Evolutionary conservation across 176 grass and related monocot species (phyloP), one percentile per base, ranked within the genome.

Genomic region (Canna indica): DNA sequence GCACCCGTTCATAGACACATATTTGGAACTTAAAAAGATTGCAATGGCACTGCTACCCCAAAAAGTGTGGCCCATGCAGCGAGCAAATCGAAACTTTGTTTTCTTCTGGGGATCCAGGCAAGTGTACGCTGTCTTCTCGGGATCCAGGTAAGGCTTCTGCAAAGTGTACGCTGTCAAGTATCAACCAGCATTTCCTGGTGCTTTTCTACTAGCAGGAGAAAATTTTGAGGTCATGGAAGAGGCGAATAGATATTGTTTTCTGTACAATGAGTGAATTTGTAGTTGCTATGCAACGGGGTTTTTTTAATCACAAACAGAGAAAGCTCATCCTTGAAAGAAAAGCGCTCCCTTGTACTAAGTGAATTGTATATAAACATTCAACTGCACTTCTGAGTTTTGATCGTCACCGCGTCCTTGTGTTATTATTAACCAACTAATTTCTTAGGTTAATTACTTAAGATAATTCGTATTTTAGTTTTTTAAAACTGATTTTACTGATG

Each of bases 1-100:
- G 71, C 72, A 31, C 86, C 86, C 0, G 78, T 99, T 35, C 78
- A 99, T 58, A 93, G 82, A 94, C 89, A 90, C 79, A 77, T 87
- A 71, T 99, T 78, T 15, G 95, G 95, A 38, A 84, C 86, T 71
- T 99, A 61, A 88, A n/a, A 35, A 42, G 53, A 73, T 56, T 71
- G 12, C 38, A 41, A 1, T 22, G 29, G 17, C 46, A 25, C 9
- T 12, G 28, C 25, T 1, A 8, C 27, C n/a, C 26, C 7, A 60
- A 31, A 25, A 30, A 30, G 11, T 15, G 27, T 30, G 26, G 14
- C 52, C 8, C 7, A 32, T 60, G 58, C 27, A 25, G 12, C 6
- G 11, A 16, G 20, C 56, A 50, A 50, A n/a, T n/a, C n/a, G n/a
- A n/a, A 48, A 10, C 54, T 27, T 25, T 27, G 10, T 58, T 58